Percentiles rank a stretch among this genome's conserved stretches.
These are phyloP conservation scores for Centrapalus pauciflorus DNA, from an alignment of 129 eudicot genomes.

Conservation along the genomic window DNA sequence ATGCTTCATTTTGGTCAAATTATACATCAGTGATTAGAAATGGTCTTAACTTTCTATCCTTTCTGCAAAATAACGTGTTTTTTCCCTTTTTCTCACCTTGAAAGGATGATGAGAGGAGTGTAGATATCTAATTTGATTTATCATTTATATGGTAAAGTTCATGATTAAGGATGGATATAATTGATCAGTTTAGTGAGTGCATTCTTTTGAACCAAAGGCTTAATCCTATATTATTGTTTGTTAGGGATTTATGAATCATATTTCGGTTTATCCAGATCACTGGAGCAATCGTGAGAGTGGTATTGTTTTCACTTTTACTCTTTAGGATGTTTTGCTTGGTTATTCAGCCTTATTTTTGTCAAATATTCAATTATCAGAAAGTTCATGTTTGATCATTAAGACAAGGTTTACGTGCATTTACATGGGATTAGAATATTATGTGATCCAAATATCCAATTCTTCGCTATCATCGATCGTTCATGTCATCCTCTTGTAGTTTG, in stretches of 20 bases:
- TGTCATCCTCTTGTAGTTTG: not conserved
- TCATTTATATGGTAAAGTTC: not conserved
- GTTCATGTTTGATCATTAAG: not conserved
- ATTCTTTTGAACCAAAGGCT: not conserved
- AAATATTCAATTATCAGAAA: not conserved
- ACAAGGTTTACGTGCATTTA: not conserved
- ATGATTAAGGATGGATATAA: not conserved
- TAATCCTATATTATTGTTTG: not conserved
- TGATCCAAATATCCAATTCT: not conserved
- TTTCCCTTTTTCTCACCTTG: not conserved
- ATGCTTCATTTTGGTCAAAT: constrained; percentile 1
- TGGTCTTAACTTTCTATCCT: constrained; percentile 1
- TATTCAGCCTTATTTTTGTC: not conserved
- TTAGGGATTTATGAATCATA: not conserved
- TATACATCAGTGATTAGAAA: not conserved
- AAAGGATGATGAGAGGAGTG: not conserved
- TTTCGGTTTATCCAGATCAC: not conserved
- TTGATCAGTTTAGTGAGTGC: constrained; percentile 4
- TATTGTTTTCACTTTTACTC: too few species aligned
- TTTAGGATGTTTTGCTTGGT: not conserved
- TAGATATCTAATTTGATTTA: not conserved
- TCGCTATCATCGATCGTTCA: not conserved
- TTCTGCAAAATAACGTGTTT: not conserved
- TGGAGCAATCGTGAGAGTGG: not conserved
- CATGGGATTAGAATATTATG: constrained; percentile 5